A percentile compares a stretch with the other conserved stretches of the same genome.
These are phyloP conservation scores for Miscanthus lutarioriparius DNA, from an alignment of 176 grass and related monocot genomes.

Conservation along the genomic window DNA sequence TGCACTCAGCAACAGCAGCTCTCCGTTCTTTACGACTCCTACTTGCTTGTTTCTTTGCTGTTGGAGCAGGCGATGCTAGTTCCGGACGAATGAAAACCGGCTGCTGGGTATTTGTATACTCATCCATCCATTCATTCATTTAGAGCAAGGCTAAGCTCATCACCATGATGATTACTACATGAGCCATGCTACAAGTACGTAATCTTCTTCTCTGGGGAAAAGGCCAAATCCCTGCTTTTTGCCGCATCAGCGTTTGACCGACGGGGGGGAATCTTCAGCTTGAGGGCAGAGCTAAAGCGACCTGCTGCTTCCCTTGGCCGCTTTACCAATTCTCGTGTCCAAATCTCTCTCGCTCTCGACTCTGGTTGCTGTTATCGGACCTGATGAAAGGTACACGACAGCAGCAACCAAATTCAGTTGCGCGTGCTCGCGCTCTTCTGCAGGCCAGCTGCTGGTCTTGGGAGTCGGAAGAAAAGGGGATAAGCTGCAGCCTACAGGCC, in stretches of 20 bases:
- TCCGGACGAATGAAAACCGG: background rate
- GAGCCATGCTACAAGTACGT: background rate
- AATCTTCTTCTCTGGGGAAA: background rate
- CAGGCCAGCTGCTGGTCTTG: too few species aligned
- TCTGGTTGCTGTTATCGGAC: background rate
- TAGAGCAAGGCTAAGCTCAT: background rate
- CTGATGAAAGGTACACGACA: background rate
- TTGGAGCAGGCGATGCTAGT: background rate
- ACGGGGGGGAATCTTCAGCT: background rate
- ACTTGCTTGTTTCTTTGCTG: background rate
- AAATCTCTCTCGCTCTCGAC: background rate
- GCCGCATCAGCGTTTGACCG: background rate
- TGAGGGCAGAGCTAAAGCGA: background rate
- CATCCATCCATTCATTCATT: background rate
- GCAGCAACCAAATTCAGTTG: background rate
- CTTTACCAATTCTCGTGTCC: background rate
- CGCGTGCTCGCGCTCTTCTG: background rate
- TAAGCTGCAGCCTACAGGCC: too few species aligned
- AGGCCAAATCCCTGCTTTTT: conserved; percentile 10
- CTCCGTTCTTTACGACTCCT: too few species aligned
- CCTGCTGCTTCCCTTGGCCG: background rate
- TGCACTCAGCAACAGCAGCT: too few species aligned
- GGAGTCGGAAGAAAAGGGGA: too few species aligned
- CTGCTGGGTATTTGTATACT: background rate
- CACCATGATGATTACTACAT: background rate